These are phyloP conservation scores for Lotus japonicus DNA, from an alignment of 306 rosid genomes.

Conservation along the genomic window DNA sequence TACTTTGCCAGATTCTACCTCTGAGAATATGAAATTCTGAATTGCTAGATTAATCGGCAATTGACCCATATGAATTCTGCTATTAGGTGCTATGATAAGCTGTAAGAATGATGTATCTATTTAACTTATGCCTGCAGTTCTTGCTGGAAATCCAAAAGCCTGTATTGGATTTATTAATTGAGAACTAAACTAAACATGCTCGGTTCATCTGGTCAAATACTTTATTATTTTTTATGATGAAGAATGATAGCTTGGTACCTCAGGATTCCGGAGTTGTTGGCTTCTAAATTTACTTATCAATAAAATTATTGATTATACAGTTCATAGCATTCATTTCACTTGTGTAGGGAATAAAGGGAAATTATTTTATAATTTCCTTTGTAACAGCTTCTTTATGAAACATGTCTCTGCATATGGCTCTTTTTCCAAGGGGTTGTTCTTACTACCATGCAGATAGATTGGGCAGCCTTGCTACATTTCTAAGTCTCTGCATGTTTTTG, in stretches of 20 bases:
- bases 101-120: neutral
- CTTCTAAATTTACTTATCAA: neutral
- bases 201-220: slow-evolving; percentile 1
- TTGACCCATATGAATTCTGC: neutral
- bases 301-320: neutral
- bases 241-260: neutral
- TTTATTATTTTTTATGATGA: neutral
- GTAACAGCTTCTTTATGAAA: slow-evolving; percentile 88
- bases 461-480: neutral
- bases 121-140: neutral
- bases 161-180: slow-evolving; percentile 7
- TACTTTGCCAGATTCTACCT: slow-evolving; percentile 18
- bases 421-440: slow-evolving; percentile 1
- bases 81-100: slow-evolving; percentile 14
- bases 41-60: neutral
- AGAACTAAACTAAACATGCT: slow-evolving; percentile 1
- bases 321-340: neutral
- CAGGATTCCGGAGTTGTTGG: slow-evolving; percentile 4
- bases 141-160: neutral
- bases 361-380: slow-evolving; percentile 28
- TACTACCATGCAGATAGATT: neutral
- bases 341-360: neutral
- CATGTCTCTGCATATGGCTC: slow-evolving; percentile 94
- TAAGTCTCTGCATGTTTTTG: neutral
- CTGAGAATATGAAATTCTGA: slow-evolving; percentile 9